A percentile compares a stretch with the other conserved stretches of the same genome.
Evolutionary conservation across 2,329 filamentous ascomycete genomes (phyloP).

Genomic region (Ilyonectria sp.): DNA sequence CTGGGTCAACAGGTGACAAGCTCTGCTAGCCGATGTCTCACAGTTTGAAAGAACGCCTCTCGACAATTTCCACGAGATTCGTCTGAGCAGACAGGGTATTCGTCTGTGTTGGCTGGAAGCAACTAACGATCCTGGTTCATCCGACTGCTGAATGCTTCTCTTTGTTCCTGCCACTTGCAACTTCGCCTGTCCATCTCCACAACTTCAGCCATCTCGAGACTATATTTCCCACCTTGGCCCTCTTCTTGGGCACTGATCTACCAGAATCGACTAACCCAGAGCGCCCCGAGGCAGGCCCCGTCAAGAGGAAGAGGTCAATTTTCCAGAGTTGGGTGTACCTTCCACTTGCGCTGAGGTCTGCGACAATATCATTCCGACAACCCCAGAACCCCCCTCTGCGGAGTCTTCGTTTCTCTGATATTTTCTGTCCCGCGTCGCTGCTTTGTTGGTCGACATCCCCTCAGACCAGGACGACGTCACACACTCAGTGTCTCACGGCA

Average conservation of each 20-base stretch:
- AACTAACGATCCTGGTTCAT: not conserved
- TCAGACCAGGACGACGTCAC: slow-evolving; percentile 3
- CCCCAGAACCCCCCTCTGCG: slow-evolving; percentile 1
- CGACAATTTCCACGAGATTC: slow-evolving; percentile 7
- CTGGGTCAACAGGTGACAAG: slow-evolving; percentile 7
- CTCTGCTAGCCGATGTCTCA: slow-evolving; percentile 28
- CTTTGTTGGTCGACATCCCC: not conserved
- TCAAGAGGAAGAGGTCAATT: slow-evolving; percentile 6
- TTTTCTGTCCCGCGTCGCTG: not conserved
- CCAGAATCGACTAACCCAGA: not conserved
- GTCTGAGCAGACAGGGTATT: slow-evolving; percentile 11
- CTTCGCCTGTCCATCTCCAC: not conserved
- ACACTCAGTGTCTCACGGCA: slow-evolving; percentile 37
- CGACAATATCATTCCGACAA: slow-evolving; percentile 16
- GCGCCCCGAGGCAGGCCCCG: slow-evolving; percentile 4
- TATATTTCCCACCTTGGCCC: not conserved
- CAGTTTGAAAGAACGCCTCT: slow-evolving; percentile 11
- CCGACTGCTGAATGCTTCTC: slow-evolving; percentile 2
- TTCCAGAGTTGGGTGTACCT: not conserved
- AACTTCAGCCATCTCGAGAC: slow-evolving; percentile 7
- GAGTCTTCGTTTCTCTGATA: slow-evolving; percentile 3
- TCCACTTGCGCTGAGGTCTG: slow-evolving; percentile 7
- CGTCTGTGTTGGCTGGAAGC: slow-evolving; percentile 1
- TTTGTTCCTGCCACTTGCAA: slow-evolving; percentile 3
- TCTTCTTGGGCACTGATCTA: not conserved